Evolutionary conservation across 2,329 filamentous ascomycete genomes (phyloP), one percentile per base, ranked within the genome.

Genomic region (Cladophialophora chaetospira): DNA sequence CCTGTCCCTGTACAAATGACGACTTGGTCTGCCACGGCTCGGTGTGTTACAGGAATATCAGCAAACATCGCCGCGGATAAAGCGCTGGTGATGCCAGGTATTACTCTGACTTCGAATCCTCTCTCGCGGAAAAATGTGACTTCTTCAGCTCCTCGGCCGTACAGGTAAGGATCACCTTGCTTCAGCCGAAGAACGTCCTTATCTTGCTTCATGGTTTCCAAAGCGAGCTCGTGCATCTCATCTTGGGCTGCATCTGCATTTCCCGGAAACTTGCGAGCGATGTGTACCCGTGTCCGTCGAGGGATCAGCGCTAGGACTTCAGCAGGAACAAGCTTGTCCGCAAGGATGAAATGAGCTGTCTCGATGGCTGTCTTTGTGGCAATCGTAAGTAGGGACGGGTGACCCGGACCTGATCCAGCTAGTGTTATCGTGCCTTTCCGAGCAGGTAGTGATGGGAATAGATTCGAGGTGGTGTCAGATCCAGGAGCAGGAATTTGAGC

Each of bases 1-100:
- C 94, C 94, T 0, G 94, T 99, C 0, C 94, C 94, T 0, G 94
- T 99, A 75, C 94, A 97, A n/a, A 99, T 83, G 23, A 99, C 80
- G 0, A 99, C 87, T 72, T 97, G 92, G 68, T 99, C 94, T 3
- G 91, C 88, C 0, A 96, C 88, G 42, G 88, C 88, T 4, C 94
- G 82, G 75, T 97, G 93, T 1, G 94, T 99, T 0, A 88, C 81
- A 1, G 94, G 93, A 28, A 99, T 89, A 5, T 81, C 85, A 0
- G 92, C 92, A 70, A 97, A 96, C 2, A 99, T 78, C 0, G 93
- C 91, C 8, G 91, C 94, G 55, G 84, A 88, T 33, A 99, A 77
- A 1, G 93, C 91, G 66, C 88, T 92, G 0, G 94, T 97, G 40
- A 99, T 88, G 1, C 94, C 94, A 0, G 94, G 94, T 2, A 99